These are phyloP conservation scores for Neospermospora avenae DNA, from an alignment of 2,329 filamentous ascomycete species.

Conservation along the genomic window DNA sequence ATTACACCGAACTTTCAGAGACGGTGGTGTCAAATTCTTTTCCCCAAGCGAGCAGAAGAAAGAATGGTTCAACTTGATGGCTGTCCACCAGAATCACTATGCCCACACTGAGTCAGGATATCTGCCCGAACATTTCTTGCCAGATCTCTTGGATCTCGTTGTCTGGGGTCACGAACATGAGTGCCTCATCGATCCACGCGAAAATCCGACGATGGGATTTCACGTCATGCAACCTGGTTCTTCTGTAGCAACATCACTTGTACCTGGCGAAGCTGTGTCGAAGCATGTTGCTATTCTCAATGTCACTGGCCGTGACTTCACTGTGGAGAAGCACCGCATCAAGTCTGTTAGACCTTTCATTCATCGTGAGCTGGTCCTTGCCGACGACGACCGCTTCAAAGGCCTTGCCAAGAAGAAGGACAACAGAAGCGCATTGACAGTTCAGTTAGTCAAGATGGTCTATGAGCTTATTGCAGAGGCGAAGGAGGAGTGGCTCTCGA, in stretches of 20 bases:
- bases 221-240: slow-evolving; percentile 97
- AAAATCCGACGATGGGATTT: slow-evolving; percentile 86
- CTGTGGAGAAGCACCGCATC: slow-evolving; percentile 74
- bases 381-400: slow-evolving; percentile 72
- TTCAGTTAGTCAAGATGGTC: slow-evolving; percentile 72
- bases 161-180: slow-evolving; percentile 99
- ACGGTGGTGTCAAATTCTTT: slow-evolving; percentile 92
- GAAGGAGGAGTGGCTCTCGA: slow-evolving; percentile 72
- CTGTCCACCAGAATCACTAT: slow-evolving; percentile 94
- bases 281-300: slow-evolving; percentile 89
- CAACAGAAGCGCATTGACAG: slow-evolving; percentile 77
- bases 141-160: slow-evolving; percentile 85
- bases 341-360: slow-evolving; percentile 90
- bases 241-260: slow-evolving; percentile 88
- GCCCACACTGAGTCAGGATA: slow-evolving; percentile 92
- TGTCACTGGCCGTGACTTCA: slow-evolving; percentile 79
- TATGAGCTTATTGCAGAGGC: slow-evolving; percentile 86
- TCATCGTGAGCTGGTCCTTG: slow-evolving; percentile 75
- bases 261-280: slow-evolving; percentile 82
- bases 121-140: slow-evolving; percentile 87
- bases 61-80: slow-evolving; percentile 96
- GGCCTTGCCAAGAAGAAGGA: slow-evolving; percentile 77
- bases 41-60: slow-evolving; percentile 73
- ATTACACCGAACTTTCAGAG: slow-evolving; percentile 87
- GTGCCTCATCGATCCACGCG: slow-evolving; percentile 79